Conservation (phyloP, 345 rosid species). For the Viola odorata region DNA sequence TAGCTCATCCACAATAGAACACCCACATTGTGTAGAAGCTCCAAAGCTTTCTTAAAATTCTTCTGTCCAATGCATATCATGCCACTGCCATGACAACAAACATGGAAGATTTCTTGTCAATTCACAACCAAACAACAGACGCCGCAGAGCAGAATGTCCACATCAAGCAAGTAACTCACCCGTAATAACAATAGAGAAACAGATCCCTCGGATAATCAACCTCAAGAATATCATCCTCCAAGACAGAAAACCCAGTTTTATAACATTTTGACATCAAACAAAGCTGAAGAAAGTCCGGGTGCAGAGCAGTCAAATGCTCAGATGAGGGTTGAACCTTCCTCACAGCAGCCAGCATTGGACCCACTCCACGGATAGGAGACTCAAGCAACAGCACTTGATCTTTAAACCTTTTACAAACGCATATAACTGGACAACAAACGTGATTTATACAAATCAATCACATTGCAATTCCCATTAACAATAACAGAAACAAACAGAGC, state of each 20-base stretch:
- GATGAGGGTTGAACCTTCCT: constrained; percentile 64
- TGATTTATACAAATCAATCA: background rate
- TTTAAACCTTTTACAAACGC: constrained; percentile 75
- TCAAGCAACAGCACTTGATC: constrained; percentile 60
- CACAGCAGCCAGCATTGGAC: constrained; percentile 63
- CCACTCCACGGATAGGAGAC: constrained; percentile 68
- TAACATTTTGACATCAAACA: constrained; percentile 73
- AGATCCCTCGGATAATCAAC: constrained; percentile 84
- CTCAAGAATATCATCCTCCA: constrained; percentile 82
- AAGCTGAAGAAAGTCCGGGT: constrained; percentile 84
- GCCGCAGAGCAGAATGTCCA: background rate
- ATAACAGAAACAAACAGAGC: background rate
- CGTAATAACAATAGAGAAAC: constrained; percentile 89
- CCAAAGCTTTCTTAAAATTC: constrained; percentile 72
- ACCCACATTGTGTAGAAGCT: constrained; percentile 80
- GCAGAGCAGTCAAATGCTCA: constrained; percentile 79
- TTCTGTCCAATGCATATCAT: constrained; percentile 92
- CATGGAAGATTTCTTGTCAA: background rate
- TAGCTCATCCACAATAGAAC: constrained; percentile 2
- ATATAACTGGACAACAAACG: constrained; percentile 43
- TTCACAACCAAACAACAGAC: constrained; percentile 2
- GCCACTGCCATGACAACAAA: constrained; percentile 54
- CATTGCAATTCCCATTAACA: background rate
- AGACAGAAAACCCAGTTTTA: constrained; percentile 65
- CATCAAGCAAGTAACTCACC: constrained; percentile 40